A percentile compares a stretch with the other conserved stretches of the same genome.
These are phyloP conservation scores for Meyerozyma smithsonii DNA, from an alignment of 1,139 yeast species.

Conservation along the genomic window DNA sequence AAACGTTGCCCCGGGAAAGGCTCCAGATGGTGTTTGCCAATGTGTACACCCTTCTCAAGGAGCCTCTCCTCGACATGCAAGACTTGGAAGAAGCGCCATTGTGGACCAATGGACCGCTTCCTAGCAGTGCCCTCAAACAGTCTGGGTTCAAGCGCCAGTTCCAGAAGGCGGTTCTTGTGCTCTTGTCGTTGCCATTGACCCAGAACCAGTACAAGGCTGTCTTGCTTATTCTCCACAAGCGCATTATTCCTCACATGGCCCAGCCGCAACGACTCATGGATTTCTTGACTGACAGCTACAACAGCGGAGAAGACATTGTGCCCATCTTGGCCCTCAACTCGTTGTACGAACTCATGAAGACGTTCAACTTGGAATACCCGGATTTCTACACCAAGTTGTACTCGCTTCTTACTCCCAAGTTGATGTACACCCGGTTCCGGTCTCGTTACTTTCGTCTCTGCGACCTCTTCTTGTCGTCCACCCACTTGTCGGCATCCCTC, in stretches of 20 bases:
- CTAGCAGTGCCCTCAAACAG: slow-evolving; percentile 50
- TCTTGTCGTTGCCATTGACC: slow-evolving; percentile 46
- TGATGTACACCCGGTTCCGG: slow-evolving; percentile 74
- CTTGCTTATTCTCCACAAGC: slow-evolving; percentile 69
- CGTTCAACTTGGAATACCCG: slow-evolving; percentile 86
- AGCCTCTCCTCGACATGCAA: slow-evolving; percentile 22
- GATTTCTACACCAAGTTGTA: slow-evolving; percentile 82
- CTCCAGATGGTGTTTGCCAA: slow-evolving; percentile 32
- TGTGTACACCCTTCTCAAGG: slow-evolving; percentile 33
- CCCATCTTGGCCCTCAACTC: slow-evolving; percentile 86
- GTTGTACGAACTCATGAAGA: slow-evolving; percentile 77
- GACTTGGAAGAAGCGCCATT: slow-evolving; percentile 30
- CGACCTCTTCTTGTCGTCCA: slow-evolving; percentile 79
- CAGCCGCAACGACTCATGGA: slow-evolving; percentile 88
- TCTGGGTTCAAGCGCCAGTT: slow-evolving; percentile 59
- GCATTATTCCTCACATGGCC: slow-evolving; percentile 75
- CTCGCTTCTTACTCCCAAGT: slow-evolving; percentile 67
- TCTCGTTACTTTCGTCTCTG: slow-evolving; percentile 85
- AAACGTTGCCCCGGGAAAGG: slow-evolving; percentile 13
- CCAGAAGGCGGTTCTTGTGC: slow-evolving; percentile 62
- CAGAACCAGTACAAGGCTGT: slow-evolving; percentile 66
- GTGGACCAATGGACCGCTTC: slow-evolving; percentile 40
- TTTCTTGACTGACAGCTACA: slow-evolving; percentile 83
- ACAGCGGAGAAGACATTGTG: slow-evolving; percentile 54
- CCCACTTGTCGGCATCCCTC: slow-evolving; percentile 78